Evolutionary conservation across 768 basidiomycete genomes (phyloP).

Genomic region (Rubroboletus pulcherrimus): DNA sequence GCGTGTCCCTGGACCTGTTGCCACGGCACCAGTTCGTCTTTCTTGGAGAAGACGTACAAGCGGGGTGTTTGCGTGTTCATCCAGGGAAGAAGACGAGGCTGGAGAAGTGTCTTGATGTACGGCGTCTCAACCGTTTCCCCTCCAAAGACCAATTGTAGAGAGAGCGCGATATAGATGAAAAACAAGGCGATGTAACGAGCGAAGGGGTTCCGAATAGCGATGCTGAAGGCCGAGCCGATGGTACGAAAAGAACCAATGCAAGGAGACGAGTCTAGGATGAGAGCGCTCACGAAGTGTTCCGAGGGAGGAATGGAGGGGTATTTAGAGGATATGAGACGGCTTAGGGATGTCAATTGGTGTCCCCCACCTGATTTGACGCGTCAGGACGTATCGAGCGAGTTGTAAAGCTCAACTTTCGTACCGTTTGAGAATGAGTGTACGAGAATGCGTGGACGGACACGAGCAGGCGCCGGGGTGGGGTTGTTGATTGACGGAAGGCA

Average conservation of each 20-base stretch:
- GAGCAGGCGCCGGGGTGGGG: background rate
- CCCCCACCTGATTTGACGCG: slow-evolving; percentile 17
- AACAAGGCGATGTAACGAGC: slow-evolving; percentile 8
- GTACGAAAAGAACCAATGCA: slow-evolving; percentile 9
- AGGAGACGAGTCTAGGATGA: slow-evolving; percentile 26
- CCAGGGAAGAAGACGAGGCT: slow-evolving; percentile 32
- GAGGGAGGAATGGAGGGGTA: slow-evolving; percentile 9
- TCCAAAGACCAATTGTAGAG: slow-evolving; percentile 14
- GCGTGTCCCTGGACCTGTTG: slow-evolving; percentile 25
- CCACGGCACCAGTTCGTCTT: slow-evolving; percentile 31
- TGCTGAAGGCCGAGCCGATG: slow-evolving; percentile 21
- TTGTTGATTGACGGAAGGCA: slow-evolving; percentile 12
- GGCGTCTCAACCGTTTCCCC: slow-evolving; percentile 5
- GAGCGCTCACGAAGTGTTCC: slow-evolving; percentile 4
- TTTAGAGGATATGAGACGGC: slow-evolving; percentile 18
- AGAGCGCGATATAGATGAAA: slow-evolving; percentile 14
- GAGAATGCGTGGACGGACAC: slow-evolving; percentile 20
- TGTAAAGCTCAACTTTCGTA: background rate
- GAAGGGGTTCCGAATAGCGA: slow-evolving; percentile 21
- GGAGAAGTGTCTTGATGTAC: slow-evolving; percentile 13
- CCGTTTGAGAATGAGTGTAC: slow-evolving; percentile 31
- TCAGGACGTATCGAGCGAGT: background rate
- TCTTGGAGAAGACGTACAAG: slow-evolving; percentile 35
- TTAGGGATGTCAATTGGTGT: slow-evolving; percentile 18
- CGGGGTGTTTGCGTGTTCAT: slow-evolving; percentile 29